Conservation (phyloP, 257 asterid genomes). For the Jasminum sambac region DNA sequence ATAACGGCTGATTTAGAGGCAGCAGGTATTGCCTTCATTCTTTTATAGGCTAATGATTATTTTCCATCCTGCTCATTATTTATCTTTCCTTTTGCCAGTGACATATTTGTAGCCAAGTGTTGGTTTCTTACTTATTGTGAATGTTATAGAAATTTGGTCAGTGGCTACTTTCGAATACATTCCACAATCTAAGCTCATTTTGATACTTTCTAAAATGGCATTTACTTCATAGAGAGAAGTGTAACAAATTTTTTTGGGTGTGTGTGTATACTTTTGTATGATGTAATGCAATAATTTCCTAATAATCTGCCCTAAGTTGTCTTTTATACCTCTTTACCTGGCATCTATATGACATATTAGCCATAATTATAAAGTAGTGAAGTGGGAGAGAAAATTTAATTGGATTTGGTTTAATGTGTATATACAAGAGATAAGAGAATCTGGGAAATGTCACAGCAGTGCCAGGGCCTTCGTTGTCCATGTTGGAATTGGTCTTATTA, state of each 20-base stretch:
- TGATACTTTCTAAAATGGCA: neutral
- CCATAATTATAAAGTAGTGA: neutral
- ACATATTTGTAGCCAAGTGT: neutral
- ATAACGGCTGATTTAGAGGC: constrained; percentile 86
- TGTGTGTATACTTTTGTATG: neutral
- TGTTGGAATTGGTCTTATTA: neutral
- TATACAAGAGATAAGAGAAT: neutral
- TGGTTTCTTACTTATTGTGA: neutral
- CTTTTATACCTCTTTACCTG: neutral
- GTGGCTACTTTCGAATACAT: neutral
- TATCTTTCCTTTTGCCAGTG: constrained; percentile 7
- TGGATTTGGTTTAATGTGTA: neutral
- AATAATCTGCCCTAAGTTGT: neutral
- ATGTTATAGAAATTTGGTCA: neutral
- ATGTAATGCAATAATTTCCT: neutral
- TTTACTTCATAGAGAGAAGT: neutral
- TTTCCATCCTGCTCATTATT: constrained; percentile 14
- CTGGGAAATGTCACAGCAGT: neutral
- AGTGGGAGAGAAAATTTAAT: neutral
- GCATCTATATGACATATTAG: neutral
- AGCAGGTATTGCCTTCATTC: constrained; percentile 66
- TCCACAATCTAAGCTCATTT: neutral
- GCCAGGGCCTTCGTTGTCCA: neutral
- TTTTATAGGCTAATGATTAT: constrained; percentile 17
- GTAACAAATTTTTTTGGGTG: too few species aligned